Evolutionary conservation across 768 basidiomycete genomes (phyloP).

Genomic region (Butyriboletus loyo): DNA sequence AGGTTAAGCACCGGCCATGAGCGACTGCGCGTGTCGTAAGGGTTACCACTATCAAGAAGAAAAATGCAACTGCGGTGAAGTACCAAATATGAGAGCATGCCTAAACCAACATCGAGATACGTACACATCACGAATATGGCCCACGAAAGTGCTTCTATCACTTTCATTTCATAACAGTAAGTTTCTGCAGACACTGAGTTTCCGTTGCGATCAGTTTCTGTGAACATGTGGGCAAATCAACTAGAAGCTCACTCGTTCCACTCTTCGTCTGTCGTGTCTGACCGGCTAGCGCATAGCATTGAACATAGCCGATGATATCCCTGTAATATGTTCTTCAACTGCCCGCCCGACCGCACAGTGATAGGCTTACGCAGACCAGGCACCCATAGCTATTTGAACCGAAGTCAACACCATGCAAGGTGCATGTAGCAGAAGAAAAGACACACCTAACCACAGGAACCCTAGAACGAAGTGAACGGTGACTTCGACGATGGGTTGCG

Average conservation of each 20-base stretch:
- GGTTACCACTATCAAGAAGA: conserved; percentile 52
- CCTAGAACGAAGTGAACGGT: conserved; percentile 51
- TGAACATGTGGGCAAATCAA: background rate
- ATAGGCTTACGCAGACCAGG: conserved; percentile 64
- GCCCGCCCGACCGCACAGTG: background rate
- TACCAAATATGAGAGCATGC: background rate
- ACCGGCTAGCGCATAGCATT: conserved; percentile 53
- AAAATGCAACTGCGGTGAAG: conserved; percentile 38
- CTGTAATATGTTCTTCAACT: conserved; percentile 34
- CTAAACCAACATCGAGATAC: conserved; percentile 17
- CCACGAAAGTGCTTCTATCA: conserved; percentile 78
- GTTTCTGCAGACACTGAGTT: conserved; percentile 48
- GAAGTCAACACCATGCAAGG: conserved; percentile 3
- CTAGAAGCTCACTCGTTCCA: conserved; percentile 47
- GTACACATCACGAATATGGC: conserved; percentile 54
- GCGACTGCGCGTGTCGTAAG: conserved; percentile 45
- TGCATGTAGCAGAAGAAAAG: background rate
- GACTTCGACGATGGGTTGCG: conserved; percentile 63
- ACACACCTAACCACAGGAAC: conserved; percentile 68
- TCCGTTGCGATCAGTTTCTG: conserved; percentile 4
- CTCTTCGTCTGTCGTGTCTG: conserved; percentile 47
- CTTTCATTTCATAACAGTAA: conserved; percentile 80
- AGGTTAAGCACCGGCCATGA: conserved; percentile 27
- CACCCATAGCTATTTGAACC: conserved; percentile 56
- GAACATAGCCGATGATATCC: conserved; percentile 63